Evolutionary conservation across 495 filamentous ascomycete genomes (phyloP).

Genomic region (Schizothecium vesticola): DNA sequence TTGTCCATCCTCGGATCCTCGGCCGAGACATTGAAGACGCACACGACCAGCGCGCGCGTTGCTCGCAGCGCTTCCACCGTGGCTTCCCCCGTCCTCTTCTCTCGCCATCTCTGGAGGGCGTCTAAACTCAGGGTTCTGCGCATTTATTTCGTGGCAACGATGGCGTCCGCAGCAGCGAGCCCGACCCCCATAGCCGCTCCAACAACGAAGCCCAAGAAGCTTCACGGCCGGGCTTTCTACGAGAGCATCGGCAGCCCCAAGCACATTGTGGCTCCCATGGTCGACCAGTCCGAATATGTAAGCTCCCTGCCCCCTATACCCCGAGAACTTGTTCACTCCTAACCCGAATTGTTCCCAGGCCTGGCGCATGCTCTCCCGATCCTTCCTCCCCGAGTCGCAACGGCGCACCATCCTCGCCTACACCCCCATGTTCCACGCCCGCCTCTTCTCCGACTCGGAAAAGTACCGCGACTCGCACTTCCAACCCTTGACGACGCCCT

Average conservation of each 20-base stretch:
- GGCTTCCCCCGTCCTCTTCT: neutral
- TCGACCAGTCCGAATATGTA: conserved; percentile 96
- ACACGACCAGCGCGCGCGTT: neutral
- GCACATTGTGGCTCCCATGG: conserved; percentile 91
- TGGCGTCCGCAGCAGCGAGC: conserved; percentile 1
- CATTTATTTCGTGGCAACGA: neutral
- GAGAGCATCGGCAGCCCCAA: conserved; percentile 88
- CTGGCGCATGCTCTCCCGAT: conserved; percentile 91
- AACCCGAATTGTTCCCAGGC: conserved; percentile 49
- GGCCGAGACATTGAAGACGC: neutral
- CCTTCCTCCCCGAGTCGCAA: conserved; percentile 66
- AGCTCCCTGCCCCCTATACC: conserved; percentile 25
- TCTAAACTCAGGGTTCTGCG: neutral
- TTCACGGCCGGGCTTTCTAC: conserved; percentile 84
- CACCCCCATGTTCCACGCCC: conserved; percentile 91
- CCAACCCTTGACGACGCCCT: conserved; percentile 48
- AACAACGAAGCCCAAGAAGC: conserved; percentile 44
- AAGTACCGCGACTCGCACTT: conserved; percentile 74
- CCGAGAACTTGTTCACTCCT: neutral
- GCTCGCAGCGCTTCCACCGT: neutral
- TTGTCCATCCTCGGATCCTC: neutral
- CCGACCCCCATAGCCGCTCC: neutral
- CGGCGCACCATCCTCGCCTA: conserved; percentile 66
- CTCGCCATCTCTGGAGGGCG: neutral
- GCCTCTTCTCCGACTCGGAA: conserved; percentile 68